A percentile compares a stretch with the other conserved stretches of the same genome.
Evolutionary conservation across 192 early-diverging fungal species (phyloP).

Genomic region (Podila epigama): DNA sequence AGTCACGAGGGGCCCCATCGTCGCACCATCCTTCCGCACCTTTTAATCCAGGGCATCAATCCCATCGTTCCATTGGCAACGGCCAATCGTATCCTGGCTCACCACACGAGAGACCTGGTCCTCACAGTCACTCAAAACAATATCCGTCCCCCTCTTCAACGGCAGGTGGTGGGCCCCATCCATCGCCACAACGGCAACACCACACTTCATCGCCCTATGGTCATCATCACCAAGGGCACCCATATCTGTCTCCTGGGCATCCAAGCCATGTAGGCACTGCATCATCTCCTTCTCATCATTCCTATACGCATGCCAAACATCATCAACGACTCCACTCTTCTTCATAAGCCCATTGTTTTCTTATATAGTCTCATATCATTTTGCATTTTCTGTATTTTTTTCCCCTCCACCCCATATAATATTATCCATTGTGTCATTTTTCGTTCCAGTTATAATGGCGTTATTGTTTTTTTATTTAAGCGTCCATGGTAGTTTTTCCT

Average conservation of each 20-base stretch:
- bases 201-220: background rate
- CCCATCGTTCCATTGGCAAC: too few species aligned
- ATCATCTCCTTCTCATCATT: background rate
- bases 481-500: too few species aligned
- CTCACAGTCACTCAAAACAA: background rate
- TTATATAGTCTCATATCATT: background rate
- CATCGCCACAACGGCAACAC: background rate
- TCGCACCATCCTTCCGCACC: too few species aligned
- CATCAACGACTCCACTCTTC: constrained; percentile 1
- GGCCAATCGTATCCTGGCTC: background rate
- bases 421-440: background rate
- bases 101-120: background rate
- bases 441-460: background rate
- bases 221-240: background rate
- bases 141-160: too few species aligned
- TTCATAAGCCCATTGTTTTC: background rate
- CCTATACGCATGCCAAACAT: background rate
- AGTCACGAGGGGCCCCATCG: background rate
- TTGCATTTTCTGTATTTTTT: too few species aligned
- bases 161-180: background rate
- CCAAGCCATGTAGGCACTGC: background rate
- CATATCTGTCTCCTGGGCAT: background rate
- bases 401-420: background rate
- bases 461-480: too few species aligned
- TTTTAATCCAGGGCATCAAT: background rate